Base-by-base conservation (phyloP, 2,329 filamentous ascomycete genomes). In the Aureobasidium zeae region DNA sequence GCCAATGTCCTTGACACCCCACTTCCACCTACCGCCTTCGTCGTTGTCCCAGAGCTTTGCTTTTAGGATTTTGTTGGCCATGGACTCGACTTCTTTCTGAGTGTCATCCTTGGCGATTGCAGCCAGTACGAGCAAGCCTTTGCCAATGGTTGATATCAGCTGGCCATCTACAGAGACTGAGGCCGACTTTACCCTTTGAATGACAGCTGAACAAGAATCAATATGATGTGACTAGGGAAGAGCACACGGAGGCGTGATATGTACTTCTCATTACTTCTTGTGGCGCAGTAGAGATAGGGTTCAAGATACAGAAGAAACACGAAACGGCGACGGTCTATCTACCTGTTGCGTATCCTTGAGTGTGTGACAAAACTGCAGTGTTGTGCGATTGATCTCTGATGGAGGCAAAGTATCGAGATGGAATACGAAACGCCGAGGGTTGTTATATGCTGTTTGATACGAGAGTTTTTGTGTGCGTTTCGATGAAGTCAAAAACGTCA, bases 121-220 rank as follows among this genome's bases (percentile, higher is more conserved):
- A 16, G 89, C 89, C 60, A 98, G 83, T 22, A 96, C 86, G 5
- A 98, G 72, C 31, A 98, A 68, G 21, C 91, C 91, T 63, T 82
- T 85, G 48, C 86, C 86, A 56, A 98, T 96, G 3, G 83, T 84
- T 1, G 91, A 96, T 33, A 98, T 76, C 21, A 94, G 68, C 60
- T 94, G 74, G 58, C 86, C 83, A 59, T 98, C 88, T 41, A 98
- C 89, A 1, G 87, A 91, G 55, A 98, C 91, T 6, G 89, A 95
- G 48, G 89, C 89, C 31, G 88, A 96, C 48, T 94, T 78, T 39
- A 98, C 91, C 52, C 91, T 78, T 66, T 98, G 91, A 42, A 96
- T 69, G 48, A 98, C 85, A 43, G 87, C 91, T 95, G 57, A 42
- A 48, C 47, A 42, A n/a, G 38, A 48, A 53, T 61, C 48, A 54